These are phyloP conservation scores for Daldinia eschscholtzii DNA, from an alignment of 2,329 filamentous ascomycete species.

Conservation along the genomic window DNA sequence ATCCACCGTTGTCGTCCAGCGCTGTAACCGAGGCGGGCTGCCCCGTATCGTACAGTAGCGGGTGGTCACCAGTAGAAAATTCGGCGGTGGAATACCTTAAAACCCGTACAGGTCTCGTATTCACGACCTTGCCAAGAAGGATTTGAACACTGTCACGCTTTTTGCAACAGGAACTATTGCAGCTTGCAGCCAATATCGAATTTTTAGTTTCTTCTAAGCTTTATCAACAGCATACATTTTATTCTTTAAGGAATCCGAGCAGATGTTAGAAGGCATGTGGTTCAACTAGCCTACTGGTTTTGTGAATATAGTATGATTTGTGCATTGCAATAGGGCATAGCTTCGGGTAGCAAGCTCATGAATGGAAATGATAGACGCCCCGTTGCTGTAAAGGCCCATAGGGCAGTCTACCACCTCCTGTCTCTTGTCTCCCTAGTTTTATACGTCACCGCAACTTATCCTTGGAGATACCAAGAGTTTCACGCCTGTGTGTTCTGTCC, in stretches of 20 bases:
- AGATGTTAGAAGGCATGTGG: background rate
- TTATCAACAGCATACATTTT: background rate
- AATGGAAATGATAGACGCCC: conserved; percentile 37
- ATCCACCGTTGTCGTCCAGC: conserved; percentile 23
- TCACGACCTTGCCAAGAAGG: conserved; percentile 27
- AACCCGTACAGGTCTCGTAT: conserved; percentile 38
- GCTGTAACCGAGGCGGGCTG: conserved; percentile 29
- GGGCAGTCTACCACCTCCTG: conserved; percentile 24
- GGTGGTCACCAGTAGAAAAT: conserved; percentile 30
- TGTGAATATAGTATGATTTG: conserved; percentile 15
- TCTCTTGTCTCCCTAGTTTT: conserved; percentile 13
- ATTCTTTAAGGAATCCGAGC: background rate
- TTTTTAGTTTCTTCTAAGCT: conserved; percentile 21
- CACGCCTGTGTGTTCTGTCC: conserved; percentile 21
- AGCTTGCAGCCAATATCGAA: conserved; percentile 26
- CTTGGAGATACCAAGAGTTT: conserved; percentile 28
- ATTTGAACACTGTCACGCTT: conserved; percentile 23
- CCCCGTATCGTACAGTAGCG: conserved; percentile 23
- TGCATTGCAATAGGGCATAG: conserved; percentile 34
- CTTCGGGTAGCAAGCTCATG: conserved; percentile 29
- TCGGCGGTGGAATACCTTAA: conserved; percentile 24
- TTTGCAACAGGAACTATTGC: conserved; percentile 29
- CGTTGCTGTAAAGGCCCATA: conserved; percentile 26
- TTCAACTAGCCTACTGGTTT: background rate
- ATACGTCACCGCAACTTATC: conserved; percentile 35